Conservation (phyloP, 2,329 filamentous ascomycete species). For the Trichoderma sp. region DNA sequence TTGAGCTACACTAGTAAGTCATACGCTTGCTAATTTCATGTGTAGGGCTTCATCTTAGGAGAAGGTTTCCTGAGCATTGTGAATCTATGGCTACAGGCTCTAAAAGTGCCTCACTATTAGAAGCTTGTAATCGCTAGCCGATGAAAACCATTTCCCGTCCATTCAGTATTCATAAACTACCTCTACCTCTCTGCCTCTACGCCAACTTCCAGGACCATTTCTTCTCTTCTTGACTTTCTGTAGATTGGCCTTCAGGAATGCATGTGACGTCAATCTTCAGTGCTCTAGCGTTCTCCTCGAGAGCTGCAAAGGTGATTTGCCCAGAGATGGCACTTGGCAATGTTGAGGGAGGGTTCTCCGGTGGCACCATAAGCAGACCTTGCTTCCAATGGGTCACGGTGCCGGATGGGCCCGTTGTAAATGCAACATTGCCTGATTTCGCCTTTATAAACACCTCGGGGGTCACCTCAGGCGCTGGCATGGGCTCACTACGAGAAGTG, state of each 20-base stretch:
- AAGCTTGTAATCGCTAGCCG: neutral
- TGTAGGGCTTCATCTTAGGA: conserved; percentile 80
- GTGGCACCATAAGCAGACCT: conserved; percentile 71
- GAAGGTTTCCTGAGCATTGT: conserved; percentile 92
- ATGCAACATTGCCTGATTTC: conserved; percentile 67
- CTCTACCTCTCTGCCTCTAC: conserved; percentile 45
- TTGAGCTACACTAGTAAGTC: neutral
- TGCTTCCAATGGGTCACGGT: conserved; percentile 90
- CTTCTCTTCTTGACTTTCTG: conserved; percentile 38
- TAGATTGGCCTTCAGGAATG: conserved; percentile 45
- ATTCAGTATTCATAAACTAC: neutral
- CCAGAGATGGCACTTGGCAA: conserved; percentile 64
- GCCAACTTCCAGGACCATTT: conserved; percentile 55
- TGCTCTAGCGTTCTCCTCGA: conserved; percentile 68
- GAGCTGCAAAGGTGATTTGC: conserved; percentile 69
- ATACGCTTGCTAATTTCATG: conserved; percentile 12
- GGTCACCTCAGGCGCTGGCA: conserved; percentile 54
- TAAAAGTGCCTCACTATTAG: conserved; percentile 71
- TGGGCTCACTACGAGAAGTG: conserved; percentile 55
- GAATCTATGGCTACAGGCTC: conserved; percentile 79
- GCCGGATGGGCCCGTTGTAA: conserved; percentile 80
- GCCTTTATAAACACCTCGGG: conserved; percentile 63
- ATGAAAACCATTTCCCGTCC: neutral
- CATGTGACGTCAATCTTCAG: conserved; percentile 67
- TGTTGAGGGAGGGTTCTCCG: conserved; percentile 52